Conservation (phyloP, 2,329 filamentous ascomycete species). For the Fusarium austroafricanum region DNA sequence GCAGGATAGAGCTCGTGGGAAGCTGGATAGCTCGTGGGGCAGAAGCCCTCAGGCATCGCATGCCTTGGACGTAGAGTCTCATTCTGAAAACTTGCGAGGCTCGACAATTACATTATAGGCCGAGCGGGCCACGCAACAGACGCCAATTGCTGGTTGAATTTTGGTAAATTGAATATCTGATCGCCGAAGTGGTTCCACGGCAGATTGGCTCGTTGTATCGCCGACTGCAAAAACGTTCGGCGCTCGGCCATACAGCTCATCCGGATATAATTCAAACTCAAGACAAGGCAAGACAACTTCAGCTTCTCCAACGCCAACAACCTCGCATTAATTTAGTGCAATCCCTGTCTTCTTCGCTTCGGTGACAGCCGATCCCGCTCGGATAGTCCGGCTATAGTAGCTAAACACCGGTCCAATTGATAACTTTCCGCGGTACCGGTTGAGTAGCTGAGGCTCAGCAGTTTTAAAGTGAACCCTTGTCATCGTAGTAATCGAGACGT, state of each 20-base stretch:
- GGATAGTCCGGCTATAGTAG: constrained; percentile 27
- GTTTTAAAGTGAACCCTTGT: constrained; percentile 25
- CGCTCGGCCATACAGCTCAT: constrained; percentile 36
- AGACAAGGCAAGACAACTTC: constrained; percentile 7
- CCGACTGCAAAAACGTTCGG: constrained; percentile 27
- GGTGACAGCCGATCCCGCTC: constrained; percentile 28
- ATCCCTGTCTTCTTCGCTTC: constrained; percentile 20
- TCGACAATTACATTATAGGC: constrained; percentile 36
- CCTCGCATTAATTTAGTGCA: constrained; percentile 11
- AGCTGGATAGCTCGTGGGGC: constrained; percentile 42
- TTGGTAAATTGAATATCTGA: background rate
- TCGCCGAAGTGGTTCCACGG: constrained; percentile 11
- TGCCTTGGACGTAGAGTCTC: constrained; percentile 42
- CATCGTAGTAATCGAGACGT: constrained; percentile 17
- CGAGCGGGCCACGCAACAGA: constrained; percentile 9
- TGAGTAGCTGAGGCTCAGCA: constrained; percentile 27
- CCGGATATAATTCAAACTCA: constrained; percentile 23
- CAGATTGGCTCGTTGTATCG: constrained; percentile 9
- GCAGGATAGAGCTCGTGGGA: constrained; percentile 37
- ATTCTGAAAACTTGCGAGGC: constrained; percentile 36
- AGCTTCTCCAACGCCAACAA: constrained; percentile 28
- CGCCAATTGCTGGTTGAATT: constrained; percentile 22
- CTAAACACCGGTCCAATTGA: constrained; percentile 27
- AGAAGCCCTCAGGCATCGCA: constrained; percentile 46
- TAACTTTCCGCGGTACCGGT: constrained; percentile 8